Evolutionary conservation across 495 filamentous ascomycete species (phyloP), one percentile per base, ranked within the genome.

Genomic region (Aspergillus sparsus): DNA sequence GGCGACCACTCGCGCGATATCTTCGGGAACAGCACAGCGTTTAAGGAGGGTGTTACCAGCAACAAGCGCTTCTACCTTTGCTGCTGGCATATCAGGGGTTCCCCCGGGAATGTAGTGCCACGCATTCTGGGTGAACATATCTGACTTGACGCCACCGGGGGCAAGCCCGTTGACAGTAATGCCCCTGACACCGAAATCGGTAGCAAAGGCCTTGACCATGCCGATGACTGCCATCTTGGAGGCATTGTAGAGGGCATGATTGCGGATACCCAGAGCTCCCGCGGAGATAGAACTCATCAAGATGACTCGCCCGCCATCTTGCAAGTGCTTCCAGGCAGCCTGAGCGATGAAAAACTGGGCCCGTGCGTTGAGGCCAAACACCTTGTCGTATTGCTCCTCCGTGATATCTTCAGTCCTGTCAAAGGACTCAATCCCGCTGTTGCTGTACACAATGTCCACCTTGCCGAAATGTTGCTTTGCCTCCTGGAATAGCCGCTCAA

Each of bases 1-100:
- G 21, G 18, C 16, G 1, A 53, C 49, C 49, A 53, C 49, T 12
- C 49, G 27, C 11, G 49, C 49, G 16, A 53, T 53, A 35, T 53
- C 49, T 15, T 12, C 9, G 8, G 49, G 49, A 4, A 53, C 16
- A 8, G 18, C 49, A 41, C 37, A 41, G 11, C 37, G 10, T n/a
- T n/a, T n/a, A 10, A 41, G 37, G 37, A 41, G n/a, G n/a, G 4
- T 6, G n/a, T 41, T 10, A 10, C 37, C 37, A 9, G 37, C 37
- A 41, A 41, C 37, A 4, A n/a, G 11, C 0, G 37, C 37, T n/a
- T 41, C 37, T 0, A 41, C 37, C 37, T 41, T 41, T n/a, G 5
- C 37, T 4, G 37, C 37, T 10, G 37, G 37, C 37, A 41, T 41
- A 41, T 41, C 37, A 3, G 10, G 11, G 11, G 37, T 41, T 1